Conservation (phyloP, 805 yeast genomes). For the Cyberlindnera lachancei region DNA sequence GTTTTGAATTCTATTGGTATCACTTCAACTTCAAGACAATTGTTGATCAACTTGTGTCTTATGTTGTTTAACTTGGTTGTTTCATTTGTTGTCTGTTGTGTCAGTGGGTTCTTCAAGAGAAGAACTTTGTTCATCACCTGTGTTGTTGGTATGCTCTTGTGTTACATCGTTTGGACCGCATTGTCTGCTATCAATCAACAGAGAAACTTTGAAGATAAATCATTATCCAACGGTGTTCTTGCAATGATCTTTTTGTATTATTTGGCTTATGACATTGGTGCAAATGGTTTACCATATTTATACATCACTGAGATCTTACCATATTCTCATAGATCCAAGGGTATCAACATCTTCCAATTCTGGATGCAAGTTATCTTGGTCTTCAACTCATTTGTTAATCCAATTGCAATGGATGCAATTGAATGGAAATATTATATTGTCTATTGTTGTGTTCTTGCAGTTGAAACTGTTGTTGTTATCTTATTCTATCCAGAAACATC, state of each 20-base stretch:
- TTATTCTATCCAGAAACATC: constrained; percentile 30
- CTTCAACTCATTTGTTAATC: constrained; percentile 29
- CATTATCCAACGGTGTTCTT: constrained; percentile 37
- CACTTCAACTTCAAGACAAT: constrained; percentile 34
- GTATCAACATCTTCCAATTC: constrained; percentile 12
- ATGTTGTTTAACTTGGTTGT: constrained; percentile 36
- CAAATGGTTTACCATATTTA: constrained; percentile 37
- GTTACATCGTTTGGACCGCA: constrained; percentile 35
- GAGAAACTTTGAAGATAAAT: constrained; percentile 30
- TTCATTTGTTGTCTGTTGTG: constrained; percentile 21
- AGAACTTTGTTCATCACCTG: constrained; percentile 31
- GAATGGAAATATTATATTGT: constrained; percentile 31
- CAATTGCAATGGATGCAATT: constrained; percentile 30
- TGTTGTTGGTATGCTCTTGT: constrained; percentile 27
- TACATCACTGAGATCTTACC: constrained; percentile 37
- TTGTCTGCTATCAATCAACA: constrained; percentile 39
- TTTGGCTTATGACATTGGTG: constrained; percentile 32
- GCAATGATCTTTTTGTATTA: constrained; percentile 36
- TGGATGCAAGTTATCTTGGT: constrained; percentile 16
- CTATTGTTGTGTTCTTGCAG: constrained; percentile 25
- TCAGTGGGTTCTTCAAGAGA: constrained; percentile 24
- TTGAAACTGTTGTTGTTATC: constrained; percentile 23
- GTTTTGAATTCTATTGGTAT: constrained; percentile 49
- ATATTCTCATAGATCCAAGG: constrained; percentile 24
- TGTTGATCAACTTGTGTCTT: constrained; percentile 41